Percentiles rank a stretch among this genome's conserved stretches.
Evolutionary conservation across 2,329 filamentous ascomycete genomes (phyloP).

Genomic region (Raffaelea ambrosiae): DNA sequence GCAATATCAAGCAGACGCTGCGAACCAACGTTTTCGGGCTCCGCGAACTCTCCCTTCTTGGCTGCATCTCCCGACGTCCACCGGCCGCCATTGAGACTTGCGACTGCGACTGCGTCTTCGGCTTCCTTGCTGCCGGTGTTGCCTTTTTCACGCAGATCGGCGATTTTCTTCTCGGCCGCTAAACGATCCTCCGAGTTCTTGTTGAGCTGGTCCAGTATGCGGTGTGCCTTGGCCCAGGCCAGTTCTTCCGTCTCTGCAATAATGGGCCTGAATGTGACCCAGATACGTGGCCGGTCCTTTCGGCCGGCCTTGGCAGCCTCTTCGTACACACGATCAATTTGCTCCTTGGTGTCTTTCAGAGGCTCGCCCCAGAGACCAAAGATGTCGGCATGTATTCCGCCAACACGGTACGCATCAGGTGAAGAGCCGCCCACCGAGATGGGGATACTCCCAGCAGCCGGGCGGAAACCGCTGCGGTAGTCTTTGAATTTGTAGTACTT

Average conservation of each 20-base stretch:
- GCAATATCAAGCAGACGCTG: constrained; percentile 52
- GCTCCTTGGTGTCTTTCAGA: constrained; percentile 53
- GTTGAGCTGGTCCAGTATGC: constrained; percentile 43
- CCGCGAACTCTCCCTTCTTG: constrained; percentile 14
- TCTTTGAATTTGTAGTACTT: constrained; percentile 52
- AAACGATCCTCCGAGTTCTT: constrained; percentile 20
- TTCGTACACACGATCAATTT: constrained; percentile 52
- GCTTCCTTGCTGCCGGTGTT: neutral
- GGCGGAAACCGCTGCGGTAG: constrained; percentile 46
- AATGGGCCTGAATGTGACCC: constrained; percentile 57
- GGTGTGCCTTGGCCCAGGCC: constrained; percentile 52
- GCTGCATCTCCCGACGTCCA: constrained; percentile 12
- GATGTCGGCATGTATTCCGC: constrained; percentile 50
- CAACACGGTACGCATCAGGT: constrained; percentile 49
- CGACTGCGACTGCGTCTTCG: neutral
- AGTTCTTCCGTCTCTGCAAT: constrained; percentile 52
- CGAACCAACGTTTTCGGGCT: constrained; percentile 50
- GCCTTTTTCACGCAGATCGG: constrained; percentile 1
- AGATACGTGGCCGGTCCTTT: constrained; percentile 46
- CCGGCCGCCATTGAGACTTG: neutral
- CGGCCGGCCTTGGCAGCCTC: constrained; percentile 50
- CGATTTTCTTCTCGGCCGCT: constrained; percentile 7
- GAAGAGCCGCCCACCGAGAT: constrained; percentile 53
- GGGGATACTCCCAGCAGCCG: constrained; percentile 43
- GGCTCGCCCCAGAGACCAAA: constrained; percentile 58